phyloP scores from a whole-genome alignment of 2,329 filamentous ascomycete genomes.

The Dryadomyces quercivorus region DNA sequence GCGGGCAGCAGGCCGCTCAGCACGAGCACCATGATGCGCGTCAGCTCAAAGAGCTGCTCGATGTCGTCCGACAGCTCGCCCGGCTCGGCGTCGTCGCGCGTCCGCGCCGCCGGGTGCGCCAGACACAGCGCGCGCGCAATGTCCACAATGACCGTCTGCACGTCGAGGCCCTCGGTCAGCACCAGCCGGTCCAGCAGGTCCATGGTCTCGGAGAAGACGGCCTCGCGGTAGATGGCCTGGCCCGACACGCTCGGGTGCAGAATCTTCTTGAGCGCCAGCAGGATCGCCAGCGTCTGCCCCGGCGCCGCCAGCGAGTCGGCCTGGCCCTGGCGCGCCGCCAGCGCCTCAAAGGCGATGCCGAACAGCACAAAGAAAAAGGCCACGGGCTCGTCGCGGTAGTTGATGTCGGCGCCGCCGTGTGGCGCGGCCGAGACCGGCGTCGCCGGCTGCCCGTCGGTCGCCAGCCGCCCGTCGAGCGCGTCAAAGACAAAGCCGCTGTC shows the following conservation, averaged over 20 bases:
- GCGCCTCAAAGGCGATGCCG: slow-evolving; percentile 88
- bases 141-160: slow-evolving; percentile 86
- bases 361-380: slow-evolving; percentile 99
- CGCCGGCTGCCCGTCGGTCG: slow-evolving; percentile 35
- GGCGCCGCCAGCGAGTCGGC: slow-evolving; percentile 43
- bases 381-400: slow-evolving; percentile 94
- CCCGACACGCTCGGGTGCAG: slow-evolving; percentile 87
- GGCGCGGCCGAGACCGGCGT: slow-evolving; percentile 9
- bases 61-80: slow-evolving; percentile 89
- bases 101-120: slow-evolving; percentile 78
- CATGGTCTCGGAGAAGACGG: slow-evolving; percentile 94
- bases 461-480: slow-evolving; percentile 76
- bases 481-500: slow-evolving; percentile 98
- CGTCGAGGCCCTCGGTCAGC: slow-evolving; percentile 76
- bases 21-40: slow-evolving; percentile 88
- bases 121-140: slow-evolving; percentile 85
- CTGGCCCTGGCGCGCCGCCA: slow-evolving; percentile 65
- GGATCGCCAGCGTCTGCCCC: slow-evolving; percentile 69
- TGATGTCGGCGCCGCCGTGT: slow-evolving; percentile 56
- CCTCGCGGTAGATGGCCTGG: slow-evolving; percentile 90
- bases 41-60: slow-evolving; percentile 93
- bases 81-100: slow-evolving; percentile 51
- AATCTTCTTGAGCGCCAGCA: slow-evolving; percentile 89
- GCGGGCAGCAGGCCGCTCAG: slow-evolving; percentile 81
- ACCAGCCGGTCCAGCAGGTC: slow-evolving; percentile 87